Conservation (phyloP, 1,284 basidiomycete genomes). For the Boletus mariae region DNA sequence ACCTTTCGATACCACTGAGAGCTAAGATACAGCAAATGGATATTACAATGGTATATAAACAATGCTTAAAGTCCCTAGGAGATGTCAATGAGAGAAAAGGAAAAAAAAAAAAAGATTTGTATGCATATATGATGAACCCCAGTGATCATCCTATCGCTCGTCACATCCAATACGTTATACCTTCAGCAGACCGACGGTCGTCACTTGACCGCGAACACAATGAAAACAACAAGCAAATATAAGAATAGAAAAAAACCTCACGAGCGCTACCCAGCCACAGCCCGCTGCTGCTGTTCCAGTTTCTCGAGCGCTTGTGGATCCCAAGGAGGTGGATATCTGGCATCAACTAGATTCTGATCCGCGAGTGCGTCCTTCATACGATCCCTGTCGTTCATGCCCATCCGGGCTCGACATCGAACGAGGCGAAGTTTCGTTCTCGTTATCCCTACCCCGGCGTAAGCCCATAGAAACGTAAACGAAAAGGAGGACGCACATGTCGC, state of each 20-base stretch:
- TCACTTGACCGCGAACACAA: neutral
- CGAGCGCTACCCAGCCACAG: conserved; percentile 11
- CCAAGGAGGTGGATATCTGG: conserved; percentile 73
- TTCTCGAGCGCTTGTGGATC: conserved; percentile 45
- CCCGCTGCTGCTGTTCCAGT: conserved; percentile 25
- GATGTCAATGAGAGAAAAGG: neutral
- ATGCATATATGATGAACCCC: neutral
- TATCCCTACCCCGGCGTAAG: conserved; percentile 52
- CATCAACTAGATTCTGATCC: conserved; percentile 70
- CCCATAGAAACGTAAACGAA: neutral
- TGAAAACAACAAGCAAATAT: neutral
- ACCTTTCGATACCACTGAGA: neutral
- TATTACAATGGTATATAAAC: conserved; percentile 20
- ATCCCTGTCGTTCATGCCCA: conserved; percentile 67
- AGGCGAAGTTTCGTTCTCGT: conserved; percentile 77
- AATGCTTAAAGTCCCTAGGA: neutral
- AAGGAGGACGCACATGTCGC: conserved; percentile 62
- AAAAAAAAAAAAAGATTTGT: neutral
- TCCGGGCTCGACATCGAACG: conserved; percentile 64
- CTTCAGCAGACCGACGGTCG: neutral
- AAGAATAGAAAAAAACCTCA: conserved; percentile 6
- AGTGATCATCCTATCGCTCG: neutral
- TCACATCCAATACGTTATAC: neutral
- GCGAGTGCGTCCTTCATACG: conserved; percentile 66
- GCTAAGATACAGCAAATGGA: conserved; percentile 24